Evolutionary conservation across 2,329 filamentous ascomycete genomes (phyloP).

Genomic region (Aspergillus niger): DNA sequence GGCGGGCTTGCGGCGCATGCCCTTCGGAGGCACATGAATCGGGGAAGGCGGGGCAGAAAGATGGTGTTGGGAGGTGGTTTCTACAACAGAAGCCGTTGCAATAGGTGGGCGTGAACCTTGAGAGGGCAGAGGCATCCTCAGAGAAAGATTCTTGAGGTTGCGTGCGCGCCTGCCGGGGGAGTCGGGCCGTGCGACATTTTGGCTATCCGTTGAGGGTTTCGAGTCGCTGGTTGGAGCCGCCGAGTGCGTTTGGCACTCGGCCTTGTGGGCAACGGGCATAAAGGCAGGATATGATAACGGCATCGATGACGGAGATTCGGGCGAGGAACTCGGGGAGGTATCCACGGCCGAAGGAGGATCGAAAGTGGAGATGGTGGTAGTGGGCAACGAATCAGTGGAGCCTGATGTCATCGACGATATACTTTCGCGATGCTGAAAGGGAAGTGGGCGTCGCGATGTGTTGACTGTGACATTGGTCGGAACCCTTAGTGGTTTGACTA

Average conservation of each 20-base stretch:
- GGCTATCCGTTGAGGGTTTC: conserved; percentile 22
- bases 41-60: conserved; percentile 59
- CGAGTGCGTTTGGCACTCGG: conserved; percentile 30
- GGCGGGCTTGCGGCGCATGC: conserved; percentile 58
- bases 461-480: conserved; percentile 32
- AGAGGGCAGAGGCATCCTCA: conserved; percentile 57
- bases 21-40: conserved; percentile 57
- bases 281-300: conserved; percentile 54
- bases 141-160: conserved; percentile 65
- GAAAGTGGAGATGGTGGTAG: conserved; percentile 87
- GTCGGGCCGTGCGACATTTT: conserved; percentile 43
- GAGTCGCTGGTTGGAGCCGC: conserved; percentile 31
- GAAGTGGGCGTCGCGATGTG: conserved; percentile 28
- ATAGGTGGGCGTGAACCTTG: conserved; percentile 48
- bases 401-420: conserved; percentile 60
- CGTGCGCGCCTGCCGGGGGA: conserved; percentile 49
- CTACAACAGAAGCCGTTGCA: conserved; percentile 51
- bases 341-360: conserved; percentile 90
- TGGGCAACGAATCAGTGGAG: conserved; percentile 92
- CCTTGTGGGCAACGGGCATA: conserved; percentile 31
- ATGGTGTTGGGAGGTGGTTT: conserved; percentile 40
- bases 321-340: conserved; percentile 86
- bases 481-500: conserved; percentile 29
- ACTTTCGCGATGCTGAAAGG: conserved; percentile 46
- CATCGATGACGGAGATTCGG: conserved; percentile 80